Evolutionary conservation across 805 yeast genomes (phyloP).

Genomic region (Cyberlindnera mrakii): DNA sequence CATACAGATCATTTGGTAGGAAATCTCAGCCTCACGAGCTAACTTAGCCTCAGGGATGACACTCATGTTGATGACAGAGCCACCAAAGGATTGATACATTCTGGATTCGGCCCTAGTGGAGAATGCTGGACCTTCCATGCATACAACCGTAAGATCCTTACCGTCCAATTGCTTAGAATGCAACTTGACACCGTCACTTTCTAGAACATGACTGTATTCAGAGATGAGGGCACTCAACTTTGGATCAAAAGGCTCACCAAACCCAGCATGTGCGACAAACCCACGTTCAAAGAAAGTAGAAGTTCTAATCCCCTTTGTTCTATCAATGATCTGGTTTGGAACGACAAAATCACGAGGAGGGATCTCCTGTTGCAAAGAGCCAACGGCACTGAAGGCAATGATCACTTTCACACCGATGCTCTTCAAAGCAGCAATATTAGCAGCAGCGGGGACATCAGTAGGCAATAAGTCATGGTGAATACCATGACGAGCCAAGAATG

Average conservation of each 20-base stretch:
- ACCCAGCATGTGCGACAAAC: slow-evolving; percentile 94
- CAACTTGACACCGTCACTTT: slow-evolving; percentile 41
- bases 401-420: slow-evolving; percentile 80
- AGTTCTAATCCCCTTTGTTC: slow-evolving; percentile 92
- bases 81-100: slow-evolving; percentile 83
- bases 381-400: slow-evolving; percentile 93
- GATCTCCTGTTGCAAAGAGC: slow-evolving; percentile 84
- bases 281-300: slow-evolving; percentile 83
- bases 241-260: slow-evolving; percentile 93
- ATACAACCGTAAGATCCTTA: slow-evolving; percentile 76
- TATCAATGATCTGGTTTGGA: slow-evolving; percentile 92
- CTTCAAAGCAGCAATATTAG: slow-evolving; percentile 95
- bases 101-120: slow-evolving; percentile 94
- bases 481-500: slow-evolving; percentile 95
- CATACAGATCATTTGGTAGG: slow-evolving; percentile 98
- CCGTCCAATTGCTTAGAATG: slow-evolving; percentile 63
- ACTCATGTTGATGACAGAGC: slow-evolving; percentile 94
- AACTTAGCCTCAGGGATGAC: slow-evolving; percentile 95
- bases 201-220: slow-evolving; percentile 50
- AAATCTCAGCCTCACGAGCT: slow-evolving; percentile 94
- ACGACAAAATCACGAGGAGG: slow-evolving; percentile 94
- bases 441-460: slow-evolving; percentile 84
- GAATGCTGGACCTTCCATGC: slow-evolving; percentile 99
- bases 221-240: slow-evolving; percentile 61
- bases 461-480: slow-evolving; percentile 85